Conservation (phyloP, 176 grass and related monocot species). For the Oryza nivara region DNA sequence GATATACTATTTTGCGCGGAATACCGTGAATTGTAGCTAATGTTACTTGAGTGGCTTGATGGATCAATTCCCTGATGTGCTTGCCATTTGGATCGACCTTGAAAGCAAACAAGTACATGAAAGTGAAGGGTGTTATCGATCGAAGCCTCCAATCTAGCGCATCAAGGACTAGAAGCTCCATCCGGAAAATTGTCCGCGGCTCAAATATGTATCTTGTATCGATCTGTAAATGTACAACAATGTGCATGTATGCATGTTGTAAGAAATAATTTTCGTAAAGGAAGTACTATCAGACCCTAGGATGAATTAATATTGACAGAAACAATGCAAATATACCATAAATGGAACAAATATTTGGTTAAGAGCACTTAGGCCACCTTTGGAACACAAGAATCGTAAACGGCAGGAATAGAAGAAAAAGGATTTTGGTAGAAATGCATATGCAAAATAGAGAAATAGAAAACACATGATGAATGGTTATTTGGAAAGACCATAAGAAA, state of each 20-base stretch:
- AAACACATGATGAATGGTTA: too few species aligned
- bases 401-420: too few species aligned
- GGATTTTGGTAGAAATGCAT: too few species aligned
- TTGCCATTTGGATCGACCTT: constrained; percentile 58
- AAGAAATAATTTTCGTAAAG: not conserved
- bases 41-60: constrained; percentile 49
- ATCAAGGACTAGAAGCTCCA: constrained; percentile 65
- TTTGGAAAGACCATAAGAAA: too few species aligned
- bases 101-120: constrained; percentile 53
- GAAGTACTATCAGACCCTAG: not conserved
- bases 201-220: constrained; percentile 51
- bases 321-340: not conserved
- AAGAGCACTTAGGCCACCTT: not conserved
- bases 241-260: not conserved
- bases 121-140: constrained; percentile 53
- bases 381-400: too few species aligned
- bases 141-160: constrained; percentile 60
- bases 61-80: constrained; percentile 42
- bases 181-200: constrained; percentile 46
- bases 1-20: not conserved
- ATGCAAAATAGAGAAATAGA: too few species aligned
- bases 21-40: constrained; percentile 52
- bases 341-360: not conserved
- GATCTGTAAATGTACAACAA: constrained; percentile 41
- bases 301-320: not conserved